Conservation (phyloP, 179 eudicot species). For the Drosera spatulata region DNA sequence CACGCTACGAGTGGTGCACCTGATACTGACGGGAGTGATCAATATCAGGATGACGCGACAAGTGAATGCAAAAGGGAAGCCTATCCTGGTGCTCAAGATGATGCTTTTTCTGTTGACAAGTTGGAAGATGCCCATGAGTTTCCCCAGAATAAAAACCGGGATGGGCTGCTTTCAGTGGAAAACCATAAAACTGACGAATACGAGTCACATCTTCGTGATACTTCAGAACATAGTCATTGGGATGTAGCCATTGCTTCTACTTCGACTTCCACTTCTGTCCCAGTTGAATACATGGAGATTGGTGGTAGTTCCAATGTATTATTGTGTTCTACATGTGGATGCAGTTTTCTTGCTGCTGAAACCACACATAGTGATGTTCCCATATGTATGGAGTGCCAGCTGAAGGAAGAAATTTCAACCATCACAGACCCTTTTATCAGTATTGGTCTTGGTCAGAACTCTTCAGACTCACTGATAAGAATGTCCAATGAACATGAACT, state of each 20-base stretch:
- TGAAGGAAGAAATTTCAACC: slow-evolving; percentile 12
- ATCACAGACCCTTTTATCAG: slow-evolving; percentile 9
- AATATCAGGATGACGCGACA: slow-evolving; percentile 47
- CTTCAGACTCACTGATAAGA: slow-evolving; percentile 11
- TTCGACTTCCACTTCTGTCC: slow-evolving; percentile 20
- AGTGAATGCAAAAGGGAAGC: slow-evolving; percentile 33
- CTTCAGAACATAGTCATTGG: slow-evolving; percentile 12
- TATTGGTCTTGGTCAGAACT: slow-evolving; percentile 11
- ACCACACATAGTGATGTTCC: slow-evolving; percentile 31
- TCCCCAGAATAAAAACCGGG: slow-evolving; percentile 12
- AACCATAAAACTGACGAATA: slow-evolving; percentile 13
- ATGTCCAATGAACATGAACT: slow-evolving; percentile 15
- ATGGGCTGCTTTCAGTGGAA: slow-evolving; percentile 15
- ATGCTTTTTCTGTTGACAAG: too few relatives aligned
- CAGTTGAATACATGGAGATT: slow-evolving; percentile 14
- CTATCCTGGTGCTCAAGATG: not conserved
- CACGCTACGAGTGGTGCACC: slow-evolving; percentile 49
- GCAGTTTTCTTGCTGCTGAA: slow-evolving; percentile 28
- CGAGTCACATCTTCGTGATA: slow-evolving; percentile 15
- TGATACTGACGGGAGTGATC: slow-evolving; percentile 70
- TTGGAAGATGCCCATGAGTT: slow-evolving; percentile 18
- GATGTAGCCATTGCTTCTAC: slow-evolving; percentile 1
- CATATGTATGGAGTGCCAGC: slow-evolving; percentile 58
- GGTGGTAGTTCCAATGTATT: slow-evolving; percentile 18
- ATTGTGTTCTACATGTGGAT: slow-evolving; percentile 59